Evolutionary conservation across 306 rosid genomes (phyloP).

Genomic region (Citrullus amarus): DNA sequence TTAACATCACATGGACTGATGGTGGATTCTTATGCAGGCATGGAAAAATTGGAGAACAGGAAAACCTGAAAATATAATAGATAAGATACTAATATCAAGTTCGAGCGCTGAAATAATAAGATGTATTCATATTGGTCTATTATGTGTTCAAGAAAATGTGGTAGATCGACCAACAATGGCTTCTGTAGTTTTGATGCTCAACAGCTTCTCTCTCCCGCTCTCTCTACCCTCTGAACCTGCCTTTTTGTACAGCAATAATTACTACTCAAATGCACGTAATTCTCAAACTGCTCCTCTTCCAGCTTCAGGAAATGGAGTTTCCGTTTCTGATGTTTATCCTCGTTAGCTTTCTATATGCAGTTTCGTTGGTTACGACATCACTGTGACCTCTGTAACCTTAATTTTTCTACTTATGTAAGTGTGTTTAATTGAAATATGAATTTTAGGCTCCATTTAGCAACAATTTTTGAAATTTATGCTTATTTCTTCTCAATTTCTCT

Average conservation of each 20-base stretch:
- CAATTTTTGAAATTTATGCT: too few species aligned
- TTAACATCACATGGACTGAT: too few species aligned
- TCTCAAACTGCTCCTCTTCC: not conserved
- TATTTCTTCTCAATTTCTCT: too few species aligned
- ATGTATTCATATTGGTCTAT: conserved; percentile 18
- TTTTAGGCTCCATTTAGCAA: too few species aligned
- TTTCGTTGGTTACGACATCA: not conserved
- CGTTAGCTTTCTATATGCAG: not conserved
- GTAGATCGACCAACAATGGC: conserved; percentile 21
- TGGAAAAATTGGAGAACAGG: not conserved
- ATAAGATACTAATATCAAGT: not conserved
- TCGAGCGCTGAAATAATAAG: not conserved
- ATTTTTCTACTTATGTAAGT: too few species aligned
- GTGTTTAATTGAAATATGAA: too few species aligned
- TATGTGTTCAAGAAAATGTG: conserved; percentile 19
- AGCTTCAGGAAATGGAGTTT: not conserved
- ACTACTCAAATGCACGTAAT: not conserved
- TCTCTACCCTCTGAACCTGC: not conserved
- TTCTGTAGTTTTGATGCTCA: conserved; percentile 18
- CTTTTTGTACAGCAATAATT: not conserved
- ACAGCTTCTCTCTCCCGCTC: not conserved
- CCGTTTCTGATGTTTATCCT: not conserved
- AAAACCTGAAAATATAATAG: not conserved
- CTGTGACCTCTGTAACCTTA: too few species aligned
- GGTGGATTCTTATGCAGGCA: not conserved